Conservation (phyloP, 768 basidiomycete genomes). For the Mycena venus region DNA sequence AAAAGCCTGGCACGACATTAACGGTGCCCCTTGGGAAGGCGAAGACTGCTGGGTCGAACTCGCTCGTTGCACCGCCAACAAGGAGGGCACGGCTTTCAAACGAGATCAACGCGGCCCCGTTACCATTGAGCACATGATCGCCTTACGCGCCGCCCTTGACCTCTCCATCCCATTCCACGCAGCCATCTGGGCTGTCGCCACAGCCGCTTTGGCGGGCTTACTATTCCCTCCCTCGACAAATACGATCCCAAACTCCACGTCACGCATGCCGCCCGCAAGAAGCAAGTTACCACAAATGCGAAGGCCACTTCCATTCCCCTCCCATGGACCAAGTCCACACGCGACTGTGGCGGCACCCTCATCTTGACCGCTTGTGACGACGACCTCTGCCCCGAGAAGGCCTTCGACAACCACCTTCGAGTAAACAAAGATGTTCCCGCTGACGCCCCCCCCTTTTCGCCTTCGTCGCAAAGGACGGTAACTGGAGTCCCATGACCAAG, state of each 20-base stretch:
- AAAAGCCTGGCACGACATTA: conserved; percentile 50
- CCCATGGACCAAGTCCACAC: conserved; percentile 51
- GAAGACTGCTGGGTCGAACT: conserved; percentile 41
- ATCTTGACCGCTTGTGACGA: conserved; percentile 32
- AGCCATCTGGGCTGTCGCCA: conserved; percentile 51
- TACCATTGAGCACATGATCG: conserved; percentile 47
- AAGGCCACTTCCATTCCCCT: conserved; percentile 38
- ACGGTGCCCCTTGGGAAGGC: conserved; percentile 52
- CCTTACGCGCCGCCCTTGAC: conserved; percentile 39
- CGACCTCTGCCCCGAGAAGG: conserved; percentile 31
- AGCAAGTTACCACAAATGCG: background rate
- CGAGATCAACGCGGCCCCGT: conserved; percentile 46
- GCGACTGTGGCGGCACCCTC: conserved; percentile 19
- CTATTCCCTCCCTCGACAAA: background rate
- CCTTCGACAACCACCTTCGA: conserved; percentile 36
- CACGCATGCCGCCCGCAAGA: background rate
- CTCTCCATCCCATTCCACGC: conserved; percentile 44
- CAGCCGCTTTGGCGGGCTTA: conserved; percentile 48
- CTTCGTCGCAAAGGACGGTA: background rate
- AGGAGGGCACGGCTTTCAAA: conserved; percentile 24
- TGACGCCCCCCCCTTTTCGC: conserved; percentile 28
- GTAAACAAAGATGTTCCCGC: conserved; percentile 29
- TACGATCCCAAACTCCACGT: conserved; percentile 17
- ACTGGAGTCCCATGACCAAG: conserved; percentile 19
- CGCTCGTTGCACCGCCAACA: conserved; percentile 25